Evolutionary conservation across 371 early-diverging fungal genomes (phyloP).

Genomic region (Mucor saturninus): DNA sequence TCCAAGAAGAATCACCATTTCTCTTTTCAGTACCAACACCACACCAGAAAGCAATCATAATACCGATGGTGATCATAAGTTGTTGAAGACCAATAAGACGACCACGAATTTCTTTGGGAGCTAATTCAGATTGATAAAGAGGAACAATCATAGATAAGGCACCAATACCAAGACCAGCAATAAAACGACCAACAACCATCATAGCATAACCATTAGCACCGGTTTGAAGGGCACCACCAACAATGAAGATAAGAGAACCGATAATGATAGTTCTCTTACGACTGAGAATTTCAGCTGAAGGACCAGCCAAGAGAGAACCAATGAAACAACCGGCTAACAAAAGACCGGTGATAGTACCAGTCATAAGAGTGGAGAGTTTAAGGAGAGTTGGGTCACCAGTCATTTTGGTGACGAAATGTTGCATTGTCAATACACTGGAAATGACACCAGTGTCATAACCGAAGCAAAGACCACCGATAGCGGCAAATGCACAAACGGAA

Average conservation of each 20-base stretch:
- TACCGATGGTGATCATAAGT: conserved; percentile 42
- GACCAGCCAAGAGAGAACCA: conserved; percentile 46
- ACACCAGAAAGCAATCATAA: conserved; percentile 50
- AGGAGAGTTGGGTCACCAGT: conserved; percentile 26
- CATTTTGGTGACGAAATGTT: conserved; percentile 42
- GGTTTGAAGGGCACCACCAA: conserved; percentile 55
- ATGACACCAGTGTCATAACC: conserved; percentile 59
- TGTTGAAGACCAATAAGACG: conserved; percentile 48
- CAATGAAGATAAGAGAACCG: conserved; percentile 31
- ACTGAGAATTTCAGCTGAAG: conserved; percentile 34
- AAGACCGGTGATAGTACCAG: conserved; percentile 43
- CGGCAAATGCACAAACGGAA: conserved; percentile 31
- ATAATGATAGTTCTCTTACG: conserved; percentile 41
- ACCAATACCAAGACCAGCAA: conserved; percentile 81
- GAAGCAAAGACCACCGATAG: conserved; percentile 52
- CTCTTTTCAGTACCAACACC: conserved; percentile 34
- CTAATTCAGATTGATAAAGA: conserved; percentile 62
- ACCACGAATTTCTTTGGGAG: conserved; percentile 57
- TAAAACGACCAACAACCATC: conserved; percentile 67
- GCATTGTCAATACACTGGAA: conserved; percentile 52
- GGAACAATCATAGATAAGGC: conserved; percentile 64
- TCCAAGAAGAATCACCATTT: conserved; percentile 34
- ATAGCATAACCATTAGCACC: conserved; percentile 51
- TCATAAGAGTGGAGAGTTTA: conserved; percentile 37
- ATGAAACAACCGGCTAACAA: conserved; percentile 50